Evolutionary conservation across 208 protist species (phyloP).

Genomic region (Sergeia podlipaevii): DNA sequence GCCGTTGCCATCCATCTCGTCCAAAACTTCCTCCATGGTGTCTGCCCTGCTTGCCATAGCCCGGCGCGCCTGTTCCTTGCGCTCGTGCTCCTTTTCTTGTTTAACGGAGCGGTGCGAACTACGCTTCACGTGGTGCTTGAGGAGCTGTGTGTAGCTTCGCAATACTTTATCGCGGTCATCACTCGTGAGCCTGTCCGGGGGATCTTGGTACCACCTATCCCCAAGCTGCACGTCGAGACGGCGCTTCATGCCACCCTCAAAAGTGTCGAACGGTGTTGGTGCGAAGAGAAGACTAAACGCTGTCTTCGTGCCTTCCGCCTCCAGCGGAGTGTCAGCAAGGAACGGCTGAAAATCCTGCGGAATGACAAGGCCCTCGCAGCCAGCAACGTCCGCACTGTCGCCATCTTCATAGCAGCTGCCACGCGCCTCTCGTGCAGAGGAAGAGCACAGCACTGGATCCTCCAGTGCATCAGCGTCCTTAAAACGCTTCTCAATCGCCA

Average conservation of each 20-base stretch:
- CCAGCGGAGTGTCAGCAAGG: constrained; percentile 84
- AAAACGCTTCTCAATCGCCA: constrained; percentile 58
- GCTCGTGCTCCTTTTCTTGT: too few relatives aligned
- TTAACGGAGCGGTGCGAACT: constrained; percentile 95
- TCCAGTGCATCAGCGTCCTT: constrained; percentile 20
- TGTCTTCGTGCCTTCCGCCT: constrained; percentile 89
- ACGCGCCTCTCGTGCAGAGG: constrained; percentile 13
- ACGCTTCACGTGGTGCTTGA: constrained; percentile 99
- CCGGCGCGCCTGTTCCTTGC: constrained; percentile 44
- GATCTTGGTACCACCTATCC: constrained; percentile 98
- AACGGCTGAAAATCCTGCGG: constrained; percentile 81
- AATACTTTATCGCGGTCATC: constrained; percentile 91
- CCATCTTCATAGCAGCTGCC: constrained; percentile 15
- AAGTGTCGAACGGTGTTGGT: constrained; percentile 96
- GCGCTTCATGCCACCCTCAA: constrained; percentile 94
- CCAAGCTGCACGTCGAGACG: constrained; percentile 98
- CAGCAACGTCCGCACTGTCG: constrained; percentile 18
- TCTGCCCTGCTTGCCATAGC: constrained; percentile 6
- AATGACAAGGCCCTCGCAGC: constrained; percentile 15
- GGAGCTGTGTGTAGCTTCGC: constrained; percentile 99
- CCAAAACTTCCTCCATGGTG: constrained; percentile 6
- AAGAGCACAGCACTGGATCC: constrained; percentile 35
- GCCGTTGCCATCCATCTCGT: constrained; percentile 5
- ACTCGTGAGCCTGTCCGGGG: constrained; percentile 66
- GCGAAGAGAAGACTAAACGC: constrained; percentile 98